phyloP scores from a whole-genome alignment of 805 yeast species.

The Pichia pseudocactophila region DNA sequence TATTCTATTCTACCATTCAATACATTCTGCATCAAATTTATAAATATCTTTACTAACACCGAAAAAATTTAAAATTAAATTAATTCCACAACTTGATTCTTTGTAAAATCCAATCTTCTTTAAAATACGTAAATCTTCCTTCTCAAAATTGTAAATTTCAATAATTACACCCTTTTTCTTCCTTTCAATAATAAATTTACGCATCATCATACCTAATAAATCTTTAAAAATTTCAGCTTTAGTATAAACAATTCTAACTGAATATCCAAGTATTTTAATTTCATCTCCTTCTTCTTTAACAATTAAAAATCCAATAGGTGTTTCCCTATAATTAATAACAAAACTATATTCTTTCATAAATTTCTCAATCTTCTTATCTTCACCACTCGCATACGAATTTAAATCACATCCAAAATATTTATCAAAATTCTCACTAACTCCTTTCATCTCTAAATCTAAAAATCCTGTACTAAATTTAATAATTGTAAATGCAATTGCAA shows the following conservation, averaged over 20 bases:
- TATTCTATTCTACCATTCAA: slow-evolving; percentile 5
- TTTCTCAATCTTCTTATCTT: slow-evolving; percentile 13
- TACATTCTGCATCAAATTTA: slow-evolving; percentile 9
- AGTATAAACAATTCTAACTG: slow-evolving; percentile 60
- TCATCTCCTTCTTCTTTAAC: slow-evolving; percentile 24
- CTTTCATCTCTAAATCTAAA: slow-evolving; percentile 34
- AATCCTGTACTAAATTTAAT: slow-evolving; percentile 38
- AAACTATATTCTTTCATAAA: slow-evolving; percentile 39
- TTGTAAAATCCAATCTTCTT: slow-evolving; percentile 35
- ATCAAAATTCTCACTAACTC: slow-evolving; percentile 29
- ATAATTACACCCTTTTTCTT: slow-evolving; percentile 14
- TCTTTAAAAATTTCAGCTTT: slow-evolving; percentile 57
- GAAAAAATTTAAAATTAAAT: slow-evolving; percentile 6
- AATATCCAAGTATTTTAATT: slow-evolving; percentile 46
- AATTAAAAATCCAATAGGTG: slow-evolving; percentile 60
- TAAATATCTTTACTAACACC: slow-evolving; percentile 19
- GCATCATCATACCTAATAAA: slow-evolving; percentile 28
- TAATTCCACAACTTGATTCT: slow-evolving; percentile 7
- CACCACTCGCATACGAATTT: slow-evolving; percentile 29
- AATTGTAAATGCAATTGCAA: slow-evolving; percentile 33
- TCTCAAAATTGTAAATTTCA: slow-evolving; percentile 48
- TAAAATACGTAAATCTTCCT: slow-evolving; percentile 29
- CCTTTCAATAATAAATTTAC: slow-evolving; percentile 19
- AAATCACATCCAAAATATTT: slow-evolving; percentile 45
- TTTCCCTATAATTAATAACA: slow-evolving; percentile 52